Evolutionary conservation across 371 early-diverging fungal species (phyloP).

Genomic region (Circinella umbellata): DNA sequence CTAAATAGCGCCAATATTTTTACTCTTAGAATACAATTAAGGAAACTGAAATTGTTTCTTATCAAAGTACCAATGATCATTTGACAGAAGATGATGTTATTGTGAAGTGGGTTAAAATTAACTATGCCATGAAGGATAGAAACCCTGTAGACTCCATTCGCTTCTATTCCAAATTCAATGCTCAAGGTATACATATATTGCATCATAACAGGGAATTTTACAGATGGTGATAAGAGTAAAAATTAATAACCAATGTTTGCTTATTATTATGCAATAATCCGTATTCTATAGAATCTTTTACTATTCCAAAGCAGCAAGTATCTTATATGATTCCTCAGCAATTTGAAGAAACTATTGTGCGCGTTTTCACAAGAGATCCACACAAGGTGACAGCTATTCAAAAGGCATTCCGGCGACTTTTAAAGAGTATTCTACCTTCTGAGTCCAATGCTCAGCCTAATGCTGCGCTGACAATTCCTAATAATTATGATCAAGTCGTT

Average conservation of each 20-base stretch:
- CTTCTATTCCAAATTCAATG: slow-evolving; percentile 79
- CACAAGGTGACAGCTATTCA: slow-evolving; percentile 64
- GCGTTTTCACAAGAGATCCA: slow-evolving; percentile 69
- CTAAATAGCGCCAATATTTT: no score
- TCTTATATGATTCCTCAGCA: slow-evolving; percentile 74
- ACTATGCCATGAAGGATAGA: slow-evolving; percentile 81
- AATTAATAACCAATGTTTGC: background rate
- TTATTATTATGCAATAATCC: background rate
- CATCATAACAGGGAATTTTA: no score
- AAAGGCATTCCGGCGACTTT: slow-evolving; percentile 53
- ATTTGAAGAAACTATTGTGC: slow-evolving; percentile 73
- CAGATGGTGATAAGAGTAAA: background rate
- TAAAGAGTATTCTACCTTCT: slow-evolving; percentile 20
- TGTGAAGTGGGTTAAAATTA: slow-evolving; percentile 71
- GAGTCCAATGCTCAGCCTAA: slow-evolving; percentile 18
- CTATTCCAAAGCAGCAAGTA: slow-evolving; percentile 71
- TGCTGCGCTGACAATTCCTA: slow-evolving; percentile 24
- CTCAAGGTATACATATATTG: slow-evolving; percentile 30
- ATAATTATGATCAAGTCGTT: slow-evolving; percentile 20
- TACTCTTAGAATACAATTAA: slow-evolving; percentile 48
- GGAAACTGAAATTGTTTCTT: slow-evolving; percentile 59
- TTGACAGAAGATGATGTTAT: slow-evolving; percentile 71
- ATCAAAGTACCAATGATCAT: slow-evolving; percentile 60
- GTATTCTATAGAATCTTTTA: slow-evolving; percentile 54
- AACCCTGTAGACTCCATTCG: slow-evolving; percentile 88